Evolutionary conservation across 495 filamentous ascomycete species (phyloP).

Genomic region (Aspergillus bertholletiae): DNA sequence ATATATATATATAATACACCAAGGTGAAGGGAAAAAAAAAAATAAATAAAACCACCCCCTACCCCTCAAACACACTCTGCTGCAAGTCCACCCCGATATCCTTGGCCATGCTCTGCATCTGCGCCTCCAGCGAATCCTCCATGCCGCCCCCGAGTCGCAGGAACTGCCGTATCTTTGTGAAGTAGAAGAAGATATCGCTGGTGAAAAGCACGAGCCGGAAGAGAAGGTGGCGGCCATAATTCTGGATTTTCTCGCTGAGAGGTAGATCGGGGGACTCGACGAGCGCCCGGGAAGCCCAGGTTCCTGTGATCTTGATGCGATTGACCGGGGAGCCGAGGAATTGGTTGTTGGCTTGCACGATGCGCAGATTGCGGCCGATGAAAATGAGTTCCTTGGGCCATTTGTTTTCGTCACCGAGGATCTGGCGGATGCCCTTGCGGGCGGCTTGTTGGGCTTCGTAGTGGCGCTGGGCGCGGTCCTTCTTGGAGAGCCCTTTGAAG

Average conservation of each 20-base stretch:
- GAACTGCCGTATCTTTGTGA: constrained; percentile 68
- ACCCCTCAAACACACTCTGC: constrained; percentile 86
- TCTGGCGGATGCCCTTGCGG: constrained; percentile 77
- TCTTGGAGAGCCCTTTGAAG: constrained; percentile 58
- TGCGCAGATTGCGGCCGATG: constrained; percentile 91
- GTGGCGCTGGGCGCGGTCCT: constrained; percentile 51
- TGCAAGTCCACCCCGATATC: constrained; percentile 90
- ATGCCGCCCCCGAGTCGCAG: constrained; percentile 75
- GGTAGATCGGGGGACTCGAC: constrained; percentile 63
- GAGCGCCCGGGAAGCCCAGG: constrained; percentile 79
- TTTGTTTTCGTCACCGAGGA: constrained; percentile 84
- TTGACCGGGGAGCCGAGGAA: constrained; percentile 93
- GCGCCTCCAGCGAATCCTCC: constrained; percentile 88
- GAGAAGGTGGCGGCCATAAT: constrained; percentile 65
- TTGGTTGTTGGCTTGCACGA: constrained; percentile 80
- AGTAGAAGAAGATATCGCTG: constrained; percentile 81
- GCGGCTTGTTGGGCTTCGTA: constrained; percentile 85
- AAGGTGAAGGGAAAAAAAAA: neutral
- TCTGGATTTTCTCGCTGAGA: constrained; percentile 51
- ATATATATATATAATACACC: neutral
- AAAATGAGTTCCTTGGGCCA: constrained; percentile 95
- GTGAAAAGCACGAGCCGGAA: constrained; percentile 75
- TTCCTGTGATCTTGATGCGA: constrained; percentile 87
- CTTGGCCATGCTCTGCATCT: constrained; percentile 82
- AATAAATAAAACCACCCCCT: too few species aligned